Conservation (phyloP, 2,329 filamentous ascomycete genomes). For the Tolypocladium album region DNA sequence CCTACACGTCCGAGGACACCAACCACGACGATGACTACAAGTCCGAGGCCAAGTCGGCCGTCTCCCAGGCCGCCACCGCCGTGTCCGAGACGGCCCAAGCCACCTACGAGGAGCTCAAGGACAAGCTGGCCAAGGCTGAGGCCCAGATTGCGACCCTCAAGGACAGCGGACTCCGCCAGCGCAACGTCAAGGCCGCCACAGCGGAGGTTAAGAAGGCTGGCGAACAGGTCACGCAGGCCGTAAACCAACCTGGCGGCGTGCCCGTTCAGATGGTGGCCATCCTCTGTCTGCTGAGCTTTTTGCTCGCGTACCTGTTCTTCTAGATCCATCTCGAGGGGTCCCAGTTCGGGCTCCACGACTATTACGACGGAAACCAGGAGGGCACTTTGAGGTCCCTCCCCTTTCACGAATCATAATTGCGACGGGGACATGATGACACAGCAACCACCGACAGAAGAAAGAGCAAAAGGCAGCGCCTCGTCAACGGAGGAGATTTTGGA, state of each 20-base stretch:
- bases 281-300: constrained; percentile 80
- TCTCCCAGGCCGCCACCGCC: constrained; percentile 31
- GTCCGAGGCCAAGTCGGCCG: constrained; percentile 16
- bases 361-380: background rate
- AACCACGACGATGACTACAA: constrained; percentile 17
- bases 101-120: constrained; percentile 51
- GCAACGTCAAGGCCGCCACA: constrained; percentile 50
- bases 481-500: background rate
- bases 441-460: background rate
- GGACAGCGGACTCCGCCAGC: constrained; percentile 66
- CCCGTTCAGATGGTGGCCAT: constrained; percentile 75
- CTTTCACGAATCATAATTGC: background rate
- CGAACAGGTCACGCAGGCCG: constrained; percentile 41
- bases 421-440: background rate
- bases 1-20: constrained; percentile 22
- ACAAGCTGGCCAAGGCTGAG: constrained; percentile 65
- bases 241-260: constrained; percentile 58
- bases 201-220: constrained; percentile 39
- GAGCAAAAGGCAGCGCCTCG: background rate
- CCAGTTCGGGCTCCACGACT: background rate
- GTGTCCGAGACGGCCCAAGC: constrained; percentile 32
- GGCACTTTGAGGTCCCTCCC: background rate
- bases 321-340: constrained; percentile 31
- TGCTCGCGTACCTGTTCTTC: constrained; percentile 95
- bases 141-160: constrained; percentile 60